Conservation (phyloP, 306 rosid genomes). For the Acacia melanoxylon region DNA sequence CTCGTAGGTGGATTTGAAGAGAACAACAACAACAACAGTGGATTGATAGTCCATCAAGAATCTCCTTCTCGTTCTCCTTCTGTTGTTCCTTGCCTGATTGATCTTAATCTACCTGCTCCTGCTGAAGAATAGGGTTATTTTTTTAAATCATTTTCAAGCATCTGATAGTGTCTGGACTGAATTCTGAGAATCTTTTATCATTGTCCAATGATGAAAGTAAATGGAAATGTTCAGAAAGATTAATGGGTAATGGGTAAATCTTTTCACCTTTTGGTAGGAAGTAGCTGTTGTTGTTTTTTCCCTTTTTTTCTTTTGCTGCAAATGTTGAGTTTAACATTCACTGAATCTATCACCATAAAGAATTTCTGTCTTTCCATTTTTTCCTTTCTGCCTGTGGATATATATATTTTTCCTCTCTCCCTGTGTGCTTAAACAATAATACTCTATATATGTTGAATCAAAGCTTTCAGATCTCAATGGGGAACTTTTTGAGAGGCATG, state of each 20-base stretch:
- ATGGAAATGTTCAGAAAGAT: conserved; percentile 48
- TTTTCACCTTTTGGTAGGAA: conserved; percentile 37
- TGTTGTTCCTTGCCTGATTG: conserved; percentile 56
- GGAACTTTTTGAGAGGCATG: conserved; percentile 26
- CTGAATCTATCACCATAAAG: neutral
- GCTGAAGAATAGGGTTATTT: conserved; percentile 56
- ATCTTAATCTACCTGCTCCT: conserved; percentile 93
- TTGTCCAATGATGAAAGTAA: conserved; percentile 34
- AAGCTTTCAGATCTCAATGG: conserved; percentile 1
- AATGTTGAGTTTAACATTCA: conserved; percentile 6
- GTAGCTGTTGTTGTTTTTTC: neutral
- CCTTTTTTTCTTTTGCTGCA: conserved; percentile 23
- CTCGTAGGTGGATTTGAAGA: conserved; percentile 71
- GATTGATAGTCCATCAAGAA: conserved; percentile 47
- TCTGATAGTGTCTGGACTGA: conserved; percentile 26
- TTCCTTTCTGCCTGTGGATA: neutral
- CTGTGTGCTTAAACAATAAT: neutral
- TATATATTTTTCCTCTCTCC: neutral
- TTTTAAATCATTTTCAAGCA: conserved; percentile 32
- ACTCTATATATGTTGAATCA: neutral
- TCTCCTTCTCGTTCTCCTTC: conserved; percentile 25
- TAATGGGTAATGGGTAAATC: conserved; percentile 38
- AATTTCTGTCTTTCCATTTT: conserved; percentile 24
- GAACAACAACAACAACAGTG: conserved; percentile 2
- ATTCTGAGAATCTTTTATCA: conserved; percentile 30